Base-by-base conservation (phyloP, 176 grass and related monocot genomes). In the Eremochloa ophiuroides region DNA sequence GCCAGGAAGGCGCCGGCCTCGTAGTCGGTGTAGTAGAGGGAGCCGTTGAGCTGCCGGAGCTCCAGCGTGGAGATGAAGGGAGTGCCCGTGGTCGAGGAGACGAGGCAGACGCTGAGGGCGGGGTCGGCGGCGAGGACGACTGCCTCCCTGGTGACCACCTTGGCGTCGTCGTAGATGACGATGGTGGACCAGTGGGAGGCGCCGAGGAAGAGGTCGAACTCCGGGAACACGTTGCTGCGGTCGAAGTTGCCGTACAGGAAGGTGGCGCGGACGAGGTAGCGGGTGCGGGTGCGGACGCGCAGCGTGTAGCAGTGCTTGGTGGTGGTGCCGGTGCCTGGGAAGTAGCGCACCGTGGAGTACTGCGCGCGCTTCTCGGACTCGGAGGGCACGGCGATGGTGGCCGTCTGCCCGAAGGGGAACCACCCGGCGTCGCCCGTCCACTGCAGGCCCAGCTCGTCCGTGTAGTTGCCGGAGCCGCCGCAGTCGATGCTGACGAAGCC, bases 211-310 rank as follows among this genome's bases (percentile, higher is more conserved):
- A 97, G 62, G 83, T 91, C 94, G 20, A 93, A 97, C 82, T 97
- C 87, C 7, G 93, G 93, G 80, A 93, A 97, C 20, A 87, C 90
- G 76, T 80, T 93, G 85, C 91, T 93, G 64, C 64, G 33, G 76
- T 93, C 94, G 73, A 97, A 97, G 70, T 93, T 91, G 37, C 85
- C 91, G 63, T 97, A 91, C 1, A 97, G 79, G 75, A 97, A 97
- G 10, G 73, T 97, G 40, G 90, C 88, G 7, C 93, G 62, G 12
- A 93, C 1, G 14, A 97, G 88, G 74, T 97, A 97, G 10, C 91
- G 71, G 6, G 88, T 91, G 62, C 91, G 81, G 1, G 76, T 73
- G 11, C 62, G 78, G 5, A 97, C 88, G 11, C 71, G 51, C 20
- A 97, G 75, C 3, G 73, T 78, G 88, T 97, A 97, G 79, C 94